Conservation (phyloP, 306 rosid species). For the Begonia loranthoides region DNA sequence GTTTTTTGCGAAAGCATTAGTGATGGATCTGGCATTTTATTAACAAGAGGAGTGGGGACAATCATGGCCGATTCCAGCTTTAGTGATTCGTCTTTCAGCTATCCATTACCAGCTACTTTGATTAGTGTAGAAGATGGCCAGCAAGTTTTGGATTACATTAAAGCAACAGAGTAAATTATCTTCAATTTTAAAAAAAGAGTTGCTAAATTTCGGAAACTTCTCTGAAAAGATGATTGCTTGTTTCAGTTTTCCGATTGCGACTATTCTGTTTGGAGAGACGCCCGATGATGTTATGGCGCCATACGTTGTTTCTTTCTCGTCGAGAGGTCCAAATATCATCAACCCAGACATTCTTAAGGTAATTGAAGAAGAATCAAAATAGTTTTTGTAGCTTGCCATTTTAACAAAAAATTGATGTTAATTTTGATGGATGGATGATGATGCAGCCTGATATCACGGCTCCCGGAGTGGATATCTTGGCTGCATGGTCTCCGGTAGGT, state of each 20-base stretch:
- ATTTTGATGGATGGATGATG: background rate
- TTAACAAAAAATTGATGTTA: too few relatives aligned
- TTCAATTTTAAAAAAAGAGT: background rate
- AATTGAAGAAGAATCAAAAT: background rate
- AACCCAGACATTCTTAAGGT: constrained; percentile 20
- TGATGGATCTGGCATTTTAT: background rate
- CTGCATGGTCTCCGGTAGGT: constrained; percentile 9
- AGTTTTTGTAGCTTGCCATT: too few relatives aligned
- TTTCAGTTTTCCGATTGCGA: constrained; percentile 14
- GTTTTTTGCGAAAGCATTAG: constrained; percentile 8
- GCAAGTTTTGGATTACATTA: constrained; percentile 8
- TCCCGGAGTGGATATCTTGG: constrained; percentile 13
- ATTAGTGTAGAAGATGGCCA: constrained; percentile 3
- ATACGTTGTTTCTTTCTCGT: constrained; percentile 9
- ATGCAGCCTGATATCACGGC: constrained; percentile 17
- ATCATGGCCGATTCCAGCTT: constrained; percentile 5
- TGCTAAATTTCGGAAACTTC: background rate
- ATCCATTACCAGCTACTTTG: constrained; percentile 7
- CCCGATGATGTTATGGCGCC: constrained; percentile 8
- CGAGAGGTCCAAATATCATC: constrained; percentile 14
- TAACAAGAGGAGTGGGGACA: constrained; percentile 2
- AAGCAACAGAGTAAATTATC: constrained; percentile 2
- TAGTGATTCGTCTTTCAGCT: background rate
- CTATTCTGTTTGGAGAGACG: constrained; percentile 8
- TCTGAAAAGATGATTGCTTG: too few relatives aligned